phyloP scores from a whole-genome alignment of 352 stramenopile genomes.

The Phytophthora pinifolia region DNA sequence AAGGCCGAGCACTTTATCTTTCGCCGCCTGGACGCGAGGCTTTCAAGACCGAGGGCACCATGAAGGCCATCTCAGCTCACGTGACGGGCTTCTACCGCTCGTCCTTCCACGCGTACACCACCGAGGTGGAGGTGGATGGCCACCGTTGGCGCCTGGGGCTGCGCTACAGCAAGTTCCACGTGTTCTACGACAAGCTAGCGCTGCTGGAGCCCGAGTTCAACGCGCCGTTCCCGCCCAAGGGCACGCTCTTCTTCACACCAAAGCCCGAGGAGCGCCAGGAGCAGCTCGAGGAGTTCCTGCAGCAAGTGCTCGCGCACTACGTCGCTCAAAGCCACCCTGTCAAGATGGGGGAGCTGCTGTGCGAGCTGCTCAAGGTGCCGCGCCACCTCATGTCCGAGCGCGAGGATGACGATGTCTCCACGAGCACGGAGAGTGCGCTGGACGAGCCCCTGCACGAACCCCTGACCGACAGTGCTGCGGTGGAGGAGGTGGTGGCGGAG shows the following conservation, averaged over 20 bases:
- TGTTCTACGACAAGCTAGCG: slow-evolving; percentile 55
- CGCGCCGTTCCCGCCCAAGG: slow-evolving; percentile 68
- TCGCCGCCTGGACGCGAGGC: slow-evolving; percentile 1
- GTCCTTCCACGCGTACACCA: slow-evolving; percentile 61
- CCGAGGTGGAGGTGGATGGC: slow-evolving; percentile 42
- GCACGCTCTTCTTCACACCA: slow-evolving; percentile 64
- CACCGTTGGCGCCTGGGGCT: slow-evolving; percentile 49
- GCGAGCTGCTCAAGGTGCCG: slow-evolving; percentile 56
- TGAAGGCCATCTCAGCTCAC: slow-evolving; percentile 41
- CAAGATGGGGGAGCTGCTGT: slow-evolving; percentile 46
- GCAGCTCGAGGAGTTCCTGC: slow-evolving; percentile 67
- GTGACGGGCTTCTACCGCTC: slow-evolving; percentile 48
- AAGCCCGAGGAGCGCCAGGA: slow-evolving; percentile 53
- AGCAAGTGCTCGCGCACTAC: slow-evolving; percentile 46
- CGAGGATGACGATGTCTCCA: slow-evolving; percentile 36
- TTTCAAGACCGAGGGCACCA: slow-evolving; percentile 4
- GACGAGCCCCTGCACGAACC: slow-evolving; percentile 31
- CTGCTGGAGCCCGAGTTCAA: slow-evolving; percentile 39
- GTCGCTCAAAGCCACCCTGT: slow-evolving; percentile 25
- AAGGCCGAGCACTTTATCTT: slow-evolving; percentile 31
- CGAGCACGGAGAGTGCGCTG: slow-evolving; percentile 37
- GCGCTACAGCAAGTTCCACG: slow-evolving; percentile 70
- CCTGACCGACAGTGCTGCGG: slow-evolving; percentile 6
- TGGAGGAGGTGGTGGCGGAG: slow-evolving; percentile 10
- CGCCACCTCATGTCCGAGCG: slow-evolving; percentile 33